Conservation (phyloP, 306 rosid genomes). For the Cicer judaicum region DNA sequence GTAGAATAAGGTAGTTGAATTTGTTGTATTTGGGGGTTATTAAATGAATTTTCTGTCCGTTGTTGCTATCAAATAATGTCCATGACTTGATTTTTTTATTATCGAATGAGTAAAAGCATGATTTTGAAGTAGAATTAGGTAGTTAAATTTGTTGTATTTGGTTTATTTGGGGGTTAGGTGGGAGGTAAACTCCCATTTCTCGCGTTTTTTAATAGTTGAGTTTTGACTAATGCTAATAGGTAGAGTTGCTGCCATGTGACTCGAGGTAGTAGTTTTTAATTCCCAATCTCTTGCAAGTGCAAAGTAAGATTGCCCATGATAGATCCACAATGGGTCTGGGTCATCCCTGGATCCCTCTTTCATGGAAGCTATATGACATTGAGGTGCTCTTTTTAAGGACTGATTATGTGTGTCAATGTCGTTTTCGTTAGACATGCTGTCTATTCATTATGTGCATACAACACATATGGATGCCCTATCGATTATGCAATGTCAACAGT, state of each 20-base stretch:
- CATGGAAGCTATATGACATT: background rate
- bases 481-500: conserved; percentile 59
- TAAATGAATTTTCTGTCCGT: background rate
- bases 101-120: conserved; percentile 4
- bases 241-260: conserved; percentile 4
- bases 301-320: background rate
- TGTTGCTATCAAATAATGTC: background rate
- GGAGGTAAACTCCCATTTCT: background rate
- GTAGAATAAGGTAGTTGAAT: conserved; percentile 17
- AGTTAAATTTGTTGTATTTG: background rate
- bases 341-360: background rate
- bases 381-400: background rate
- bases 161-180: conserved; percentile 4
- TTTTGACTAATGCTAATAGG: background rate
- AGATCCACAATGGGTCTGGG: background rate
- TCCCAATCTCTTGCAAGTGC: background rate
- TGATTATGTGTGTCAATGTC: conserved; percentile 25
- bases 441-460: conserved; percentile 48
- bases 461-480: conserved; percentile 63
- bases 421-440: conserved; percentile 43
- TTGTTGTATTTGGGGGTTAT: background rate
- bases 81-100: background rate
- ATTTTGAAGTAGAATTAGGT: conserved; percentile 21
- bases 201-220: background rate
- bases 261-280: background rate